Conservation (phyloP, 441 rosid species). For the Aleurites moluccanus region DNA sequence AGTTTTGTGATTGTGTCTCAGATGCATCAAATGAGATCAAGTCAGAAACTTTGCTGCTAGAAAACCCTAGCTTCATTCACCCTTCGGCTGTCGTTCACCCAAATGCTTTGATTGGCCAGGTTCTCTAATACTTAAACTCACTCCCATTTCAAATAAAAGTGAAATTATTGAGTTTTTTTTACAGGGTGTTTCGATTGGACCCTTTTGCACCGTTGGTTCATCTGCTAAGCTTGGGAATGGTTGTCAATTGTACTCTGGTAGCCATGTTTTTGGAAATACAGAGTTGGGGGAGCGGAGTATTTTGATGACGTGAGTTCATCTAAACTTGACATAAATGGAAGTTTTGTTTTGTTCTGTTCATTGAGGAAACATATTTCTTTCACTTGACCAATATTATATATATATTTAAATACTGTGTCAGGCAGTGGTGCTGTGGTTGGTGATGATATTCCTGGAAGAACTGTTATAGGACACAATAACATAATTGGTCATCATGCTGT, state of each 20-base stretch:
- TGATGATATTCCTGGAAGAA: conserved; percentile 75
- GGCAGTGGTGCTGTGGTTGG: conserved; percentile 96
- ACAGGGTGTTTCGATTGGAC: conserved; percentile 81
- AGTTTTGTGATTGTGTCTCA: conserved; percentile 22
- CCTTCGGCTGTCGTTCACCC: conserved; percentile 83
- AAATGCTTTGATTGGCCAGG: conserved; percentile 73
- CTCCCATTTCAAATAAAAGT: no score
- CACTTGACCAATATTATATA: not conserved
- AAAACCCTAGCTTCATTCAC: conserved; percentile 46
- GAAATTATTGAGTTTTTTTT: not conserved
- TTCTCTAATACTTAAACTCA: conserved; percentile 12
- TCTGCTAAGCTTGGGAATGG: conserved; percentile 70
- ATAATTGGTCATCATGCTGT: conserved; percentile 77
- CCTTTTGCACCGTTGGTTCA: conserved; percentile 79
- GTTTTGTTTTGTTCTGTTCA: not conserved
- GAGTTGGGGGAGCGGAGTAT: conserved; percentile 67
- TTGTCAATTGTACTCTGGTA: conserved; percentile 66
- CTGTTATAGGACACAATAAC: conserved; percentile 66
- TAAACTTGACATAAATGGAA: not conserved
- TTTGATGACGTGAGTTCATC: conserved; percentile 68
- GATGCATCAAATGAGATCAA: conserved; percentile 37
- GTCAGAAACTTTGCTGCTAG: conserved; percentile 12
- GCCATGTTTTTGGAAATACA: conserved; percentile 82
- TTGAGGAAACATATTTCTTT: not conserved
- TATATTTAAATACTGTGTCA: conserved; percentile 38